Percentiles rank a stretch among this genome's conserved stretches.
Conservation (phyloP, 352 stramenopile genomes). For the Phytophthora chlamydospora region DNA sequence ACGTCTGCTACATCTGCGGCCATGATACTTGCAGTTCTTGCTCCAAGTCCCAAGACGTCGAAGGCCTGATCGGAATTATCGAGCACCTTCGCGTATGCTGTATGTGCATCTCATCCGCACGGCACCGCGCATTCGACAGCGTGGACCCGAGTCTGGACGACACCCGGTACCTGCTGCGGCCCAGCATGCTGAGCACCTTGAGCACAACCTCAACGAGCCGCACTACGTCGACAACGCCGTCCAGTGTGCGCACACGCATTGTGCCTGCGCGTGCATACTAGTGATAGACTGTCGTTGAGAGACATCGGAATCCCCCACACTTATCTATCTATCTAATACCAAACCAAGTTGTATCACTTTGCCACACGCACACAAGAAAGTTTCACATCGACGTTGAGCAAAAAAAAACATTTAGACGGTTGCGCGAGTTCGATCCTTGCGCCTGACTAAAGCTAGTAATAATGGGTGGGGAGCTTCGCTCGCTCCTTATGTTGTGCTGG, state of each 20-base stretch:
- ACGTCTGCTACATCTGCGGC: slow-evolving; percentile 48
- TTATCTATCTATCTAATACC: slow-evolving; percentile 35
- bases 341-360: neutral
- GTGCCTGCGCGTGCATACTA: slow-evolving; percentile 14
- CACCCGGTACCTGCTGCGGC: slow-evolving; percentile 18
- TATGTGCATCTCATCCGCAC: slow-evolving; percentile 41
- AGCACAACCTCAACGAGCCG: slow-evolving; percentile 28
- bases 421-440: slow-evolving; percentile 33
- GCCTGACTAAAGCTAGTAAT: slow-evolving; percentile 22
- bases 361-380: too few species aligned
- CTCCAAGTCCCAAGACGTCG: slow-evolving; percentile 44
- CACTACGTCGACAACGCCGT: slow-evolving; percentile 20
- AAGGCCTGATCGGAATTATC: slow-evolving; percentile 46
- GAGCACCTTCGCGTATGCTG: slow-evolving; percentile 47
- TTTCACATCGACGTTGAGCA: neutral
- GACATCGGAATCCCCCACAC: slow-evolving; percentile 19
- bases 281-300: slow-evolving; percentile 1
- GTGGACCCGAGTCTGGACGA: slow-evolving; percentile 19
- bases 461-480: slow-evolving; percentile 23
- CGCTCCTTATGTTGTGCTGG: slow-evolving; percentile 39
- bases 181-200: slow-evolving; percentile 24
- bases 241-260: slow-evolving; percentile 12
- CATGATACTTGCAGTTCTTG: slow-evolving; percentile 44
- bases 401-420: slow-evolving; percentile 25
- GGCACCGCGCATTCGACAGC: slow-evolving; percentile 39